A percentile compares a stretch with the other conserved stretches of the same genome.
phyloP scores from a whole-genome alignment of 2,329 filamentous ascomycete genomes.

The Ophiocordyceps camponoti-floridani region DNA sequence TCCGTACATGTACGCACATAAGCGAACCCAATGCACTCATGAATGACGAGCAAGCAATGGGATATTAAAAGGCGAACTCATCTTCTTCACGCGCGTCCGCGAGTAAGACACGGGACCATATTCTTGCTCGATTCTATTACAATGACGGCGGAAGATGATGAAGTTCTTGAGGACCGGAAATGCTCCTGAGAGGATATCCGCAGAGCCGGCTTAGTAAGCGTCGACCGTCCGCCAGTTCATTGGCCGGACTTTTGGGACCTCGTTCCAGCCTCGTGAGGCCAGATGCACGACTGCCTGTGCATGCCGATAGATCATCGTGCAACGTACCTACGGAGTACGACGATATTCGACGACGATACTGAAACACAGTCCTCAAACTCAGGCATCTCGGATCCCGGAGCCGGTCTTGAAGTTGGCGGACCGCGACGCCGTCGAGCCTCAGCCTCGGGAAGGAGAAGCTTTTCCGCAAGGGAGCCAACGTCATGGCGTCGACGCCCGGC shows the following conservation, averaged over 20 bases:
- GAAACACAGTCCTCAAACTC: too few relatives aligned
- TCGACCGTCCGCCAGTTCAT: not conserved
- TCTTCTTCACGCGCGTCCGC: conserved; percentile 35
- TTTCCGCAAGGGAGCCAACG: not conserved
- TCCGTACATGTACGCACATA: conserved; percentile 36
- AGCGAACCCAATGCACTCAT: conserved; percentile 40
- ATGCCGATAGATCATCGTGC: not conserved
- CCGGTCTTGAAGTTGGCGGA: not conserved
- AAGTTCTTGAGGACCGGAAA: not conserved
- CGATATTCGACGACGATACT: too few relatives aligned
- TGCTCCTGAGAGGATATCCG: not conserved
- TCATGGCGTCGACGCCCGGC: conserved; percentile 22
- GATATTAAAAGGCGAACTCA: conserved; percentile 41
- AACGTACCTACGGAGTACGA: not conserved
- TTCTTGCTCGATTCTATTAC: conserved; percentile 15
- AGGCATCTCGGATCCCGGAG: not conserved
- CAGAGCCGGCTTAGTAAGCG: not conserved
- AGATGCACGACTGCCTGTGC: not conserved
- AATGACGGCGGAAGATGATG: conserved; percentile 19
- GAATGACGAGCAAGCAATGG: conserved; percentile 25
- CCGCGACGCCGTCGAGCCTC: not conserved
- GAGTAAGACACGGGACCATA: conserved; percentile 21
- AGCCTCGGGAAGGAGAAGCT: not conserved
- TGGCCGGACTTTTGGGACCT: not conserved
- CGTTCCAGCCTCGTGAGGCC: not conserved